These are phyloP conservation scores for Venustampulla echinocandica DNA, from an alignment of 495 filamentous ascomycete genomes.

Conservation along the genomic window DNA sequence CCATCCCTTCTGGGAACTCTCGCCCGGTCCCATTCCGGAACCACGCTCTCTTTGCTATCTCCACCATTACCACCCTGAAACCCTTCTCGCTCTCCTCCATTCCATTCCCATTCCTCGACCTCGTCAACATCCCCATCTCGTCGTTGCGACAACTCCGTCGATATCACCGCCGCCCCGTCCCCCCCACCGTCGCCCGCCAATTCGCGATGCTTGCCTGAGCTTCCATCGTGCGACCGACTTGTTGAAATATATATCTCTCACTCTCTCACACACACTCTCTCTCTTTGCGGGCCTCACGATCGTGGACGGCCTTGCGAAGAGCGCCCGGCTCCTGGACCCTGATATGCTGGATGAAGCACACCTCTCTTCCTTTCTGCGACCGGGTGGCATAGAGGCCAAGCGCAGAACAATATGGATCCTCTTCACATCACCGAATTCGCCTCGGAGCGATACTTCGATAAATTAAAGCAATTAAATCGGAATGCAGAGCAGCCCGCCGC, in stretches of 20 bases:
- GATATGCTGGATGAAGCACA: slow-evolving; percentile 20
- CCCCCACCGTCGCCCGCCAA: not conserved
- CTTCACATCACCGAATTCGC: slow-evolving; percentile 49
- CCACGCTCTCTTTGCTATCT: not conserved
- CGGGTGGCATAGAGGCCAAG: slow-evolving; percentile 22
- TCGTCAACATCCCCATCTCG: not conserved
- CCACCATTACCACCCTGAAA: not conserved
- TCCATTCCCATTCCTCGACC: not conserved
- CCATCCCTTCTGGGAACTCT: not conserved
- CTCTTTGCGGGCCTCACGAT: slow-evolving; percentile 25
- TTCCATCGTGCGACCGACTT: slow-evolving; percentile 28
- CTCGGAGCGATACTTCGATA: slow-evolving; percentile 45
- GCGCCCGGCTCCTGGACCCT: slow-evolving; percentile 11
- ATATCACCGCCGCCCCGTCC: slow-evolving; percentile 5
- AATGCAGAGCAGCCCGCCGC: slow-evolving; percentile 12
- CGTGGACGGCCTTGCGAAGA: slow-evolving; percentile 28
- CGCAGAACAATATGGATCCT: slow-evolving; percentile 40
- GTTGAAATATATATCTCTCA: no score
- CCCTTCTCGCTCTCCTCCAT: not conserved
- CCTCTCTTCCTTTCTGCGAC: slow-evolving; percentile 15
- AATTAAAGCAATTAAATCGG: slow-evolving; percentile 28
- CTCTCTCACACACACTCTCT: no score
- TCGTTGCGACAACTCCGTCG: not conserved
- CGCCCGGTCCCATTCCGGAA: not conserved
- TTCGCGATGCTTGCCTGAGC: slow-evolving; percentile 42